Conservation (phyloP, 352 stramenopile genomes). For the Phytopythium montanum region DNA sequence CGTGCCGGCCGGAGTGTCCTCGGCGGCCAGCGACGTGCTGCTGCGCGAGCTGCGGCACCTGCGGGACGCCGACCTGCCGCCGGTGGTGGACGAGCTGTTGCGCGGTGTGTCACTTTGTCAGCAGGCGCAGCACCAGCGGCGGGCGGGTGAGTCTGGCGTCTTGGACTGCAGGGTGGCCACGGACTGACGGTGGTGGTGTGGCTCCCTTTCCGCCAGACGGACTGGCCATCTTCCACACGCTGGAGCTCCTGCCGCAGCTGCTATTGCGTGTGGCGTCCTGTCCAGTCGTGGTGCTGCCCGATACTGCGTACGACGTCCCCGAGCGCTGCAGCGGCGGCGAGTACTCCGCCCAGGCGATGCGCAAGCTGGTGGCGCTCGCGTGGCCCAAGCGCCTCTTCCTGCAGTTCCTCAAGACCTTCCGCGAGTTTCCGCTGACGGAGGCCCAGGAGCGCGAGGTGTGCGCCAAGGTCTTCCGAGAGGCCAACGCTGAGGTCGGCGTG, state of each 20-base stretch:
- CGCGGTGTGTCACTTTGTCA: conserved; percentile 23
- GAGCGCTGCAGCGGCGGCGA: conserved; percentile 24
- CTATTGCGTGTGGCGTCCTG: conserved; percentile 29
- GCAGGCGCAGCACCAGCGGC: conserved; percentile 17
- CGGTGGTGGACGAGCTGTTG: conserved; percentile 28
- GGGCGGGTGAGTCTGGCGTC: conserved; percentile 11
- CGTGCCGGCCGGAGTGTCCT: conserved; percentile 14
- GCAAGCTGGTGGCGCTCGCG: conserved; percentile 26
- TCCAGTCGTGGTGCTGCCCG: conserved; percentile 20
- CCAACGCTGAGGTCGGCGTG: conserved; percentile 20
- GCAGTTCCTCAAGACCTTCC: conserved; percentile 46
- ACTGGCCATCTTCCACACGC: conserved; percentile 30
- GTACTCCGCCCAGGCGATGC: conserved; percentile 24
- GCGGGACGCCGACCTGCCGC: conserved; percentile 19
- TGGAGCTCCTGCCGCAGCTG: conserved; percentile 43
- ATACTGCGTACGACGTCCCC: conserved; percentile 7
- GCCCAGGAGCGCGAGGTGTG: conserved; percentile 34
- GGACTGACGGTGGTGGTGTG: conserved; percentile 1
- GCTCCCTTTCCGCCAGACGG: conserved; percentile 11
- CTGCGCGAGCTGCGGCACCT: conserved; percentile 37
- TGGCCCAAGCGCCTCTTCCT: conserved; percentile 49
- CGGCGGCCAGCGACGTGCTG: conserved; percentile 17
- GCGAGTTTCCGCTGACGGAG: conserved; percentile 26
- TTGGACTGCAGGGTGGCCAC: neutral
- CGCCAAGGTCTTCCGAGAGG: conserved; percentile 38